phyloP scores from a whole-genome alignment of 1,139 yeast species.

The Insectozyma bohioensis region DNA sequence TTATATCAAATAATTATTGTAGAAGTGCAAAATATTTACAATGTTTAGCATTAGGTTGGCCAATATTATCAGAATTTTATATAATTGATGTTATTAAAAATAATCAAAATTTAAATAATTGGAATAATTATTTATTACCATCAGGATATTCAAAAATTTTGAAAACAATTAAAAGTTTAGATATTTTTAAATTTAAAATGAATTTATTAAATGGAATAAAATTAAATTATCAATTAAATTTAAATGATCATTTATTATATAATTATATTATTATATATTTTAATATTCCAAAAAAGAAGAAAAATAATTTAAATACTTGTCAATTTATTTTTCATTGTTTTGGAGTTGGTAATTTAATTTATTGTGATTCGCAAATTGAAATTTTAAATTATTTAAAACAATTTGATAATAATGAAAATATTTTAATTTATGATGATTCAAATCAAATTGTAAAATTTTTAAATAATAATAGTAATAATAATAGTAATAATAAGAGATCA shows the following conservation, averaged over 20 bases:
- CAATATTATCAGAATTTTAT: constrained; percentile 64
- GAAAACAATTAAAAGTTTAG: constrained; percentile 37
- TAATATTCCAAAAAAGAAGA: constrained; percentile 15
- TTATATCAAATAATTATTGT: constrained; percentile 55
- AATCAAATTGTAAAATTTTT: constrained; percentile 4
- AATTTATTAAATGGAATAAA: constrained; percentile 23
- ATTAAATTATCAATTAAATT: constrained; percentile 36
- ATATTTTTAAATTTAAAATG: constrained; percentile 38
- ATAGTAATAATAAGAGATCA: not conserved
- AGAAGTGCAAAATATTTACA: constrained; percentile 82
- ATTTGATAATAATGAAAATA: constrained; percentile 6
- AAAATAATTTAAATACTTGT: constrained; percentile 33
- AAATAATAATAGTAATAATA: not conserved
- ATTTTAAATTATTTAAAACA: not conserved
- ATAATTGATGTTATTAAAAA: constrained; percentile 52
- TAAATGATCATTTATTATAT: constrained; percentile 36
- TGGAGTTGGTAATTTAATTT: constrained; percentile 36
- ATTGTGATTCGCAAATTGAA: constrained; percentile 13
- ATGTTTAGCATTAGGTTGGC: constrained; percentile 88
- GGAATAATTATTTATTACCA: constrained; percentile 64
- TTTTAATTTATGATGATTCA: constrained; percentile 28
- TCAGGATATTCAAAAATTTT: constrained; percentile 60
- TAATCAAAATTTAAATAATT: constrained; percentile 23
- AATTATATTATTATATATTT: constrained; percentile 32
- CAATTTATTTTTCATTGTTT: constrained; percentile 48